These are phyloP conservation scores for Clonostachys rhizophaga DNA, from an alignment of 2,329 filamentous ascomycete species.

Conservation along the genomic window DNA sequence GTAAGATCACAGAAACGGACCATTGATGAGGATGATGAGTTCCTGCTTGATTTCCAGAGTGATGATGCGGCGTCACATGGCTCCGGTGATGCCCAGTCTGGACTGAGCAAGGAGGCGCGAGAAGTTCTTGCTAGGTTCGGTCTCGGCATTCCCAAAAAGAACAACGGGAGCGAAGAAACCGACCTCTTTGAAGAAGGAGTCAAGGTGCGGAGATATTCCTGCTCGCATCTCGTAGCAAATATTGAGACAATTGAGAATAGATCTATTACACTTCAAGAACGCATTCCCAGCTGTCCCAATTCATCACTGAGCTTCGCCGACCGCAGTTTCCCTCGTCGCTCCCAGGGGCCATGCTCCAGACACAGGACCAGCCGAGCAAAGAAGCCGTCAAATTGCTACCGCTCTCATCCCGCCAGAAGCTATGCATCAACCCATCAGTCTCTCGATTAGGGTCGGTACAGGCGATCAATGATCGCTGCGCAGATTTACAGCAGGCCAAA, in stretches of 20 bases:
- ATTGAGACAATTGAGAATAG: slow-evolving; percentile 30
- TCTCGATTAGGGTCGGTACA: slow-evolving; percentile 63
- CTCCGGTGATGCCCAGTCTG: slow-evolving; percentile 35
- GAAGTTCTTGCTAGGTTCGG: slow-evolving; percentile 67
- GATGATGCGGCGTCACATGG: slow-evolving; percentile 26
- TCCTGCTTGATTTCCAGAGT: slow-evolving; percentile 68
- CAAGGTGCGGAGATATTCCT: slow-evolving; percentile 45
- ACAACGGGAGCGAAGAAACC: slow-evolving; percentile 25
- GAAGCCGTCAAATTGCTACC: slow-evolving; percentile 71
- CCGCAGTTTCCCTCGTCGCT: slow-evolving; percentile 74
- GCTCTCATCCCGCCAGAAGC: slow-evolving; percentile 78
- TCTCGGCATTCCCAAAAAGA: slow-evolving; percentile 27
- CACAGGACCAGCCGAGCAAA: slow-evolving; percentile 4
- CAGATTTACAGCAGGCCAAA: slow-evolving; percentile 77
- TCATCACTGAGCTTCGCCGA: slow-evolving; percentile 75
- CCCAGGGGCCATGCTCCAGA: slow-evolving; percentile 30
- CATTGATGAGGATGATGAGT: slow-evolving; percentile 60
- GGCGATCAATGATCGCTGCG: slow-evolving; percentile 89
- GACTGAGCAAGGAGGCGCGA: slow-evolving; percentile 70
- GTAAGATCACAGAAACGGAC: too few species aligned
- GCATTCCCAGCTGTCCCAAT: slow-evolving; percentile 87
- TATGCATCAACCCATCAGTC: slow-evolving; percentile 87
- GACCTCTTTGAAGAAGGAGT: slow-evolving; percentile 56
- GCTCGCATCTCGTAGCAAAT: slow-evolving; percentile 3
- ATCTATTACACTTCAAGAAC: slow-evolving; percentile 92